Base-by-base conservation (phyloP, 2,329 filamentous ascomycete species). In the Colletotrichum ledebouriae region DNA sequence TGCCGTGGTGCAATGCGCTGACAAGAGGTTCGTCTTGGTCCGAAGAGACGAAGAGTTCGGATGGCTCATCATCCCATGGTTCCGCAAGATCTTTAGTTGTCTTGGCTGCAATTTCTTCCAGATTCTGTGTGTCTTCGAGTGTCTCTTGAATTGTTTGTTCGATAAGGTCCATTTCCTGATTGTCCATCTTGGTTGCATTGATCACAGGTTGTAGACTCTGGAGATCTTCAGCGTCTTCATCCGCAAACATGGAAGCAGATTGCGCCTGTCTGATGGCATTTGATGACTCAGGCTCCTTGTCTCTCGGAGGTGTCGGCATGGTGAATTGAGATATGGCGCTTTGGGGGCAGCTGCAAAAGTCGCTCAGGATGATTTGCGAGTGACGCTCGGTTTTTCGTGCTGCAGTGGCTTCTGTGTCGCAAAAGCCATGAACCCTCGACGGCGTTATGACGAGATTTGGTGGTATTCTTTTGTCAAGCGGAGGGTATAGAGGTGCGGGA, bases 1-100 rank as follows among this genome's bases (percentile, higher is more conserved):
- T 12, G 22, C 20, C 4, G 1, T 15, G 10, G 1, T 20, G 49
- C 2, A 10, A 9, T 1, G 20, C 0, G 1, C 2, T 7, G 3
- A 7, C 9, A 13, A 12, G 5, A 2, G 7, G 20, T 3, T 9
- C 39, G 20, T 4, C 42, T n/a, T 50, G 33, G 1, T 34, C 29
- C 1, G 15, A 12, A 12, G 15, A 11, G 10, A 62, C 50, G 29
- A 67, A 67, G 2, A 67, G 25, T 1, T 52, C 50, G 10, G 2
- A 7, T 10, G 25, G 4, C 4, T 52, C 44, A 1, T 6, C 10
- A 59, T 37, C 3, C 12, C 33, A 6, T 12, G 29, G 20, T 12
- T 29, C 2, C 22, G 4, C 9, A 6, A 10, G 17, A 7, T 5
- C 37, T 4, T 22, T 11, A 29, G n/a, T 56, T 25, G 20, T 44